A percentile compares a stretch with the other conserved stretches of the same genome.
Evolutionary conservation across 768 basidiomycete species (phyloP).

Genomic region (Boletus sp.): DNA sequence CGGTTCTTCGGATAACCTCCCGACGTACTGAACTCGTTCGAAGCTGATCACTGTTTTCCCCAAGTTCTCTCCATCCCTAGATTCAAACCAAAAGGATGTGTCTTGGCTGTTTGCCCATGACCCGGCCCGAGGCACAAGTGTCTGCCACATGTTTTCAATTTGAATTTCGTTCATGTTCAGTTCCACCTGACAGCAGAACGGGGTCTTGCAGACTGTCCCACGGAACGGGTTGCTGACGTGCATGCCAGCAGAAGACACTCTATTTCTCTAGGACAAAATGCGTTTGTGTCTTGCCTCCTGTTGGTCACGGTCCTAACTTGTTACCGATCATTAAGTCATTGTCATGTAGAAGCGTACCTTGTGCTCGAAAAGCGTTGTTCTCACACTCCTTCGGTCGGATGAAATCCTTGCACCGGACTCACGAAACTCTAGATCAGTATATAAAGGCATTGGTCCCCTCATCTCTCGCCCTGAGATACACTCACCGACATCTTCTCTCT

Average conservation of each 20-base stretch:
- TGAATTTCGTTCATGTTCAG: constrained; percentile 1
- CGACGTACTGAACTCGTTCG: neutral
- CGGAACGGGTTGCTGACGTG: neutral
- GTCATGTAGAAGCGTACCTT: neutral
- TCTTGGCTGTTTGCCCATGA: neutral
- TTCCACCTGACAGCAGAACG: neutral
- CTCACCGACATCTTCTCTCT: neutral
- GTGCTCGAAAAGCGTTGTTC: neutral
- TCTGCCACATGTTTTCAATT: constrained; percentile 6
- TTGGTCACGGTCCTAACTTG: neutral
- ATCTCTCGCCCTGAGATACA: neutral
- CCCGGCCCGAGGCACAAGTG: neutral
- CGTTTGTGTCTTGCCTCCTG: neutral
- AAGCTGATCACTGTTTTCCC: neutral
- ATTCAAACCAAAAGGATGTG: neutral
- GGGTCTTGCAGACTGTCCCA: neutral
- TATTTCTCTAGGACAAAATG: neutral
- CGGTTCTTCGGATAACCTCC: constrained; percentile 4
- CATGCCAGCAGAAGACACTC: neutral
- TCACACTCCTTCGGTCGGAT: neutral
- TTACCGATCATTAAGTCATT: constrained; percentile 1
- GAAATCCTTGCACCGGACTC: neutral
- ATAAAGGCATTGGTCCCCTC: constrained; percentile 7
- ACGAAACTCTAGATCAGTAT: constrained; percentile 1
- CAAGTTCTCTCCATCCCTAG: neutral